Conservation (phyloP, 2,329 filamentous ascomycete genomes). For the Anthostomella pinea region DNA sequence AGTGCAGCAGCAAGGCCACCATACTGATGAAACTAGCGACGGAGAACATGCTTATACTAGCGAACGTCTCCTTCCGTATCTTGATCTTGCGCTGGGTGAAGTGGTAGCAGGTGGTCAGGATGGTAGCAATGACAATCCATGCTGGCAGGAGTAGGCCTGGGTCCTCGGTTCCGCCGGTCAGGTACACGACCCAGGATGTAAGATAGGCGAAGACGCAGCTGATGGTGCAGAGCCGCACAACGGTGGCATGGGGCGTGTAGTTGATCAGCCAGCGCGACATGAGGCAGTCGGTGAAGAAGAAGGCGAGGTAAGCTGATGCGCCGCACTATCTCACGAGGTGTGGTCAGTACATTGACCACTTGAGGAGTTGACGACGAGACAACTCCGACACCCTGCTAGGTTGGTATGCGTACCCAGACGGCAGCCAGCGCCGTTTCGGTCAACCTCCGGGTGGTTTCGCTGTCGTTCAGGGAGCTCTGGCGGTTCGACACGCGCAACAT, state of each 20-base stretch:
- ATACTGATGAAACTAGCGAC: conserved; percentile 75
- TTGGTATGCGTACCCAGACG: conserved; percentile 59
- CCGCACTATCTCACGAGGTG: conserved; percentile 53
- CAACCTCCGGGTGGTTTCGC: conserved; percentile 51
- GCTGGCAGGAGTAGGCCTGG: conserved; percentile 69
- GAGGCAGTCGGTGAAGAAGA: conserved; percentile 80
- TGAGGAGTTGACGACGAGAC: not conserved
- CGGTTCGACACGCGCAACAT: conserved; percentile 38
- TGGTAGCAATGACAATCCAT: conserved; percentile 75
- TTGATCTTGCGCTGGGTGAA: conserved; percentile 75
- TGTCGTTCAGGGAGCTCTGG: conserved; percentile 34
- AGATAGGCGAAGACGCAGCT: conserved; percentile 73
- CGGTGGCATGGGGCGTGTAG: conserved; percentile 77
- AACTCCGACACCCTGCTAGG: not conserved
- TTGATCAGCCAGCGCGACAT: conserved; percentile 85
- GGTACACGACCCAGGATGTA: conserved; percentile 67
- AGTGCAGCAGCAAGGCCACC: conserved; percentile 64
- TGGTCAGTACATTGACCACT: not conserved
- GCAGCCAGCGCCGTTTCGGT: conserved; percentile 70
- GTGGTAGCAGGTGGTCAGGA: conserved; percentile 72
- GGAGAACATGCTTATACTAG: conserved; percentile 74
- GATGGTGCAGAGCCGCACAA: conserved; percentile 74
- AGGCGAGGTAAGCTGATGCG: conserved; percentile 74
- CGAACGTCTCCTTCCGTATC: conserved; percentile 75
- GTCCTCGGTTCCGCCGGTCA: conserved; percentile 68